These are phyloP conservation scores for Tephrocybe sp. DNA, from an alignment of 768 basidiomycete species.

Conservation along the genomic window DNA sequence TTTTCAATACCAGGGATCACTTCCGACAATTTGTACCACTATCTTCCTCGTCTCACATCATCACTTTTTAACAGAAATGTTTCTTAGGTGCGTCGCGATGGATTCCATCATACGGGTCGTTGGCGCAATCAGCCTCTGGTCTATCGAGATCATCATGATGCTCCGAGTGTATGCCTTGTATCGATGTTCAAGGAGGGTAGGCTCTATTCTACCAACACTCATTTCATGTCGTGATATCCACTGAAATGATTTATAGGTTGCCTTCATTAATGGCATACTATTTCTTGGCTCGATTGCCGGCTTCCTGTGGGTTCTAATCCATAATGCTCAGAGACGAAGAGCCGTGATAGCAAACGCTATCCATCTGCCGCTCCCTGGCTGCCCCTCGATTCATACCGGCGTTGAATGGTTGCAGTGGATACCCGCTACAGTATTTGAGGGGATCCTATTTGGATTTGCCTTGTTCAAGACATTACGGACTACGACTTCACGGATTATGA, in stretches of 20 bases:
- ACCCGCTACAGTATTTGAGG: conserved; percentile 30
- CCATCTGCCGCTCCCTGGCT: conserved; percentile 31
- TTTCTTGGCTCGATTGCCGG: conserved; percentile 39
- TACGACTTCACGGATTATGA: conserved; percentile 20
- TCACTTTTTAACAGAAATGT: not conserved
- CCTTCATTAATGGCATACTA: conserved; percentile 33
- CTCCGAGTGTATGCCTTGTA: conserved; percentile 43
- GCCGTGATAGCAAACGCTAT: conserved; percentile 33
- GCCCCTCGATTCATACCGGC: conserved; percentile 12
- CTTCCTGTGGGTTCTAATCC: conserved; percentile 39
- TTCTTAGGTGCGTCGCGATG: conserved; percentile 38
- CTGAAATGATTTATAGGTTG: conserved; percentile 24
- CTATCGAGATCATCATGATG: conserved; percentile 48
- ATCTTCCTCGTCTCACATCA: not conserved
- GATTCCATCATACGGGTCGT: conserved; percentile 40
- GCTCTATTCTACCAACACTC: conserved; percentile 1
- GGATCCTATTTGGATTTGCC: conserved; percentile 38
- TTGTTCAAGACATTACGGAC: conserved; percentile 31
- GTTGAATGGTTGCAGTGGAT: conserved; percentile 17
- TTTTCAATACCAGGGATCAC: conserved; percentile 37
- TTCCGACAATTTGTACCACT: conserved; percentile 25
- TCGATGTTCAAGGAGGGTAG: conserved; percentile 35
- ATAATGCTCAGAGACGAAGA: conserved; percentile 32
- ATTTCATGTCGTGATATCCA: not conserved
- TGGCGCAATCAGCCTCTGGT: conserved; percentile 45